Percentiles rank a stretch among this genome's conserved stretches.
phyloP scores from a whole-genome alignment of 1,139 yeast species.

The Candida glucosophila region DNA sequence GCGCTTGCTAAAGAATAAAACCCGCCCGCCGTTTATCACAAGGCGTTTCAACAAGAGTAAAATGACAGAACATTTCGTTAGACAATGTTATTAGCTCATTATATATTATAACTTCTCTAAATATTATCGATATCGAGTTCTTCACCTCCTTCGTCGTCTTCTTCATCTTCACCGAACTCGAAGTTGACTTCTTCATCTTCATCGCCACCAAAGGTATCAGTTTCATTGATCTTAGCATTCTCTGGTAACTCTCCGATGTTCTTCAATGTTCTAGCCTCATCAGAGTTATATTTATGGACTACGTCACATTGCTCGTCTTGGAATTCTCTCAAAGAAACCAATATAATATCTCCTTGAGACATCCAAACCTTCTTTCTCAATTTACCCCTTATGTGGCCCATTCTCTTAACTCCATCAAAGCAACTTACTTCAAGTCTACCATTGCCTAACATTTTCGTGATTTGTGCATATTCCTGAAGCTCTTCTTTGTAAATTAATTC shows the following conservation, averaged over 20 bases:
- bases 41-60: too few relatives aligned
- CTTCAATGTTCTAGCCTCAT: slow-evolving; percentile 96
- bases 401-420: slow-evolving; percentile 87
- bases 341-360: slow-evolving; percentile 95
- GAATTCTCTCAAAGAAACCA: slow-evolving; percentile 95
- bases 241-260: slow-evolving; percentile 96
- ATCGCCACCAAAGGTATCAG: slow-evolving; percentile 94
- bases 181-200: slow-evolving; percentile 97
- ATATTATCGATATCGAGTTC: slow-evolving; percentile 80
- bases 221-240: slow-evolving; percentile 93
- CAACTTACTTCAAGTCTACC: slow-evolving; percentile 94
- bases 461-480: slow-evolving; percentile 98
- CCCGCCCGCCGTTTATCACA: too few relatives aligned
- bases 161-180: slow-evolving; percentile 95
- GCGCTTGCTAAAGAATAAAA: too few relatives aligned
- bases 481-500: slow-evolving; percentile 89
- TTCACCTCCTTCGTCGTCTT: slow-evolving; percentile 53
- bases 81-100: too few relatives aligned
- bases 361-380: slow-evolving; percentile 99
- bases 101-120: too few relatives aligned
- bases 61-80: too few relatives aligned
- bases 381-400: slow-evolving; percentile 98
- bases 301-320: slow-evolving; percentile 98
- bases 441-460: slow-evolving; percentile 96
- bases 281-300: slow-evolving; percentile 92